These are phyloP conservation scores for Wickerhamomyces chaumierensis DNA, from an alignment of 805 yeast genomes.

Conservation along the genomic window DNA sequence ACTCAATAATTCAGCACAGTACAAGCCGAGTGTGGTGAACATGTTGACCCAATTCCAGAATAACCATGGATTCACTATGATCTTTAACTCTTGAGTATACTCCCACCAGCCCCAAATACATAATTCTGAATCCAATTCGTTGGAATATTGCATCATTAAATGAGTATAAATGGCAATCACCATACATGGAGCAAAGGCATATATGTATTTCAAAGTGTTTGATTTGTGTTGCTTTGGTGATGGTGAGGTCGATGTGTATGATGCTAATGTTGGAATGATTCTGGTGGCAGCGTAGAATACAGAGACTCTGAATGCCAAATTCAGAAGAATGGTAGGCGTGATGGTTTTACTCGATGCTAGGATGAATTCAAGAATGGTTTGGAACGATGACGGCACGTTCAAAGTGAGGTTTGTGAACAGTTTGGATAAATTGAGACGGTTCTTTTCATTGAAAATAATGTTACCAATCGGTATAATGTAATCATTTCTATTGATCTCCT, in stretches of 20 bases:
- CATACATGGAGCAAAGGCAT: conserved; percentile 88
- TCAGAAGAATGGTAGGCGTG: conserved; percentile 71
- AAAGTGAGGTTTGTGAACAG: conserved; percentile 11
- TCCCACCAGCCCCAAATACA: conserved; percentile 48
- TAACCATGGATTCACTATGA: conserved; percentile 65
- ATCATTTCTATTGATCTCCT: conserved; percentile 13
- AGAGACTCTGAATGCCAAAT: conserved; percentile 73
- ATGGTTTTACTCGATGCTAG: conserved; percentile 40
- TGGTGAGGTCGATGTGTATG: neutral
- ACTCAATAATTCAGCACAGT: conserved; percentile 60
- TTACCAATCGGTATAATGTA: neutral
- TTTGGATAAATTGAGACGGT: conserved; percentile 17
- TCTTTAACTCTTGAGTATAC: conserved; percentile 9
- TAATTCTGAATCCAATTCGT: conserved; percentile 55
- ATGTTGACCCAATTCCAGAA: conserved; percentile 97
- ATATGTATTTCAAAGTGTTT: conserved; percentile 41
- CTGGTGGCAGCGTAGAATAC: conserved; percentile 90
- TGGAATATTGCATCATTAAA: conserved; percentile 69
- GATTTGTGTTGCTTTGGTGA: conserved; percentile 24
- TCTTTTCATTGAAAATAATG: conserved; percentile 3
- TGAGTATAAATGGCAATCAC: conserved; percentile 94
- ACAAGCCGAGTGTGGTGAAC: conserved; percentile 66
- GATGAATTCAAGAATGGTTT: conserved; percentile 28
- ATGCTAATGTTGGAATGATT: conserved; percentile 64
- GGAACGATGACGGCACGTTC: conserved; percentile 18